phyloP scores from a whole-genome alignment of 1,284 basidiomycete genomes.

The Sanguinoderma infundibulare region DNA sequence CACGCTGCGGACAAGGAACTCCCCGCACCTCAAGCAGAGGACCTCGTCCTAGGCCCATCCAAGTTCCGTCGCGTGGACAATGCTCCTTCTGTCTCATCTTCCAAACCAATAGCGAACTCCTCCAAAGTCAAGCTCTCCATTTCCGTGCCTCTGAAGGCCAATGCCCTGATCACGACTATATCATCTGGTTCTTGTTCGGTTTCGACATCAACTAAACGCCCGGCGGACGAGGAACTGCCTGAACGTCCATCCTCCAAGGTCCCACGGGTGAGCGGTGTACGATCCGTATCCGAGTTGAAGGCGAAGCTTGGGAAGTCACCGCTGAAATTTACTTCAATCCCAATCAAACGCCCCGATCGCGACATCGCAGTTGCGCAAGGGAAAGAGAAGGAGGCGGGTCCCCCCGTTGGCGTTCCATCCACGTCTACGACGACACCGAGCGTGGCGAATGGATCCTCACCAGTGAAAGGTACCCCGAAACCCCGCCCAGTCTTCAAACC shows the following conservation, averaged over 20 bases:
- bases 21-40: too few relatives aligned
- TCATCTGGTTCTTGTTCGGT: background rate
- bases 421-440: background rate
- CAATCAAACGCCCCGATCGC: background rate
- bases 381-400: background rate
- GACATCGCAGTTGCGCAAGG: background rate
- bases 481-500: background rate
- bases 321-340: background rate
- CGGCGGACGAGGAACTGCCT: background rate
- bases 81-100: too few relatives aligned
- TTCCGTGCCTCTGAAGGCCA: background rate
- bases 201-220: background rate
- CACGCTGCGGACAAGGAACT: too few relatives aligned
- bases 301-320: background rate
- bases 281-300: background rate
- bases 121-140: background rate
- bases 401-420: background rate
- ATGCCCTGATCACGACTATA: background rate
- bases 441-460: background rate
- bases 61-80: too few relatives aligned
- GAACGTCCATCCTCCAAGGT: background rate
- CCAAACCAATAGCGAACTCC: too few relatives aligned
- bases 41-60: too few relatives aligned
- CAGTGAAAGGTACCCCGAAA: background rate
- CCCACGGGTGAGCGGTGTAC: background rate